Conservation (phyloP, 768 basidiomycete genomes). For the Chalciporus sphaerocephalus region DNA sequence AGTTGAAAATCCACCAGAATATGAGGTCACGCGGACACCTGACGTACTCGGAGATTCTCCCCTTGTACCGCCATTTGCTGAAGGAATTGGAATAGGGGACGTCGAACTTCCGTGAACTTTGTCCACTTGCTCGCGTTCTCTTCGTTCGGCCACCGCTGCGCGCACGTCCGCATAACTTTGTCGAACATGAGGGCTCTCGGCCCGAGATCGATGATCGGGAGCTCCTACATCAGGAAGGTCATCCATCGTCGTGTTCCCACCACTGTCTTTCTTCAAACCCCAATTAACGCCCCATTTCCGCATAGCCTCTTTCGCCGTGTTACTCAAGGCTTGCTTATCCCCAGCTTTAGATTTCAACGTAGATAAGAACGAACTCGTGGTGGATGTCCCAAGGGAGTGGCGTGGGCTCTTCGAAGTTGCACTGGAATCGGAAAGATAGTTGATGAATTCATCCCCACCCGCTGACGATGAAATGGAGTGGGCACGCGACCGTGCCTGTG, state of each 20-base stretch:
- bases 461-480: constrained; percentile 33
- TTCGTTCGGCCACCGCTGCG: constrained; percentile 69
- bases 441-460: constrained; percentile 27
- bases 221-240: constrained; percentile 42
- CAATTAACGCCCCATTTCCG: constrained; percentile 90
- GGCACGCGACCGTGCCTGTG: constrained; percentile 31
- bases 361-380: constrained; percentile 63
- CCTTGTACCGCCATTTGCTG: constrained; percentile 20
- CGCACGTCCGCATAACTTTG: constrained; percentile 71
- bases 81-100: constrained; percentile 36
- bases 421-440: constrained; percentile 33
- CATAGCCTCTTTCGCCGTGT: constrained; percentile 84
- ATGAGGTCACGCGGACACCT: constrained; percentile 18
- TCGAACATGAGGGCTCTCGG: constrained; percentile 40
- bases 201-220: constrained; percentile 33
- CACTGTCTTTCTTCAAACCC: constrained; percentile 56
- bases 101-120: constrained; percentile 13
- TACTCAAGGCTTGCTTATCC: constrained; percentile 83
- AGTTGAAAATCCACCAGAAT: constrained; percentile 23
- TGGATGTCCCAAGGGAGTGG: constrained; percentile 38
- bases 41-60: constrained; percentile 27
- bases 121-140: constrained; percentile 39
- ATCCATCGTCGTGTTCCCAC: constrained; percentile 30
- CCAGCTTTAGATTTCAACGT: constrained; percentile 70
- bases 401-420: constrained; percentile 33